Base-by-base conservation (phyloP, 2,329 filamentous ascomycete species). In the Ascochyta pisi region DNA sequence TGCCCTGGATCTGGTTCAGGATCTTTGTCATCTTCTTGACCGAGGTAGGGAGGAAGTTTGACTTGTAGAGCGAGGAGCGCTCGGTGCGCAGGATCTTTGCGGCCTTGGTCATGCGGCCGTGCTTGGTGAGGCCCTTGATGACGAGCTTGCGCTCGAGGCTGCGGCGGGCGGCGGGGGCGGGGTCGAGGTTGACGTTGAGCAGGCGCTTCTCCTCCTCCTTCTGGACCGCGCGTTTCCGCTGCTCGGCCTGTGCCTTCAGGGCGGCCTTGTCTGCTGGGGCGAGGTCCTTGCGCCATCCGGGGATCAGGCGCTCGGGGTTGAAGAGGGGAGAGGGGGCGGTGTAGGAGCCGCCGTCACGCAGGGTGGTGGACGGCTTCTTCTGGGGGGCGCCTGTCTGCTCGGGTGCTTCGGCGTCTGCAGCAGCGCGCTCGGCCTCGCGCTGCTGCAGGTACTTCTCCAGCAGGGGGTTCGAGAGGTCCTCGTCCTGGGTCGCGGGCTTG, bases 21-120 rank as follows among this genome's bases (percentile, higher is more conserved):
- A 99, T 80, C 67, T 90, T 89, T 48, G 89, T 88, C 51, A 99
- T 83, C 81, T 99, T 99, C 86, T 99, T 99, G 62, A 91, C 82
- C 44, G 88, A 92, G 2, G 95, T 97, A 68, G 92, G 88, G 73
- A 97, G 84, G 64, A 85, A 84, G 42, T 88, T 84, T 60, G 88
- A 92, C 76, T 88, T 88, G 74, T 79, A 79, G 24, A 83, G 66
- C 49, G 80, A 80, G 65, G 85, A 79, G 37, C 86, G 78, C 73
- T 89, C 86, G 7, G 83, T 85, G 64, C 88, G 86, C 70, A 86
- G 84, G 57, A 97, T 84, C 50, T 84, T 81, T 66, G 92, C 85
- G 46, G 83, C 80, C 60, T 85, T 85, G 16, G 86, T 83, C 47
- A 93, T 75, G 39, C 90, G 83, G 8, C 89, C 89, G 43, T 89